These are phyloP conservation scores for Sanghuangporus sanghuang DNA, from an alignment of 1,284 basidiomycete genomes.

Conservation along the genomic window DNA sequence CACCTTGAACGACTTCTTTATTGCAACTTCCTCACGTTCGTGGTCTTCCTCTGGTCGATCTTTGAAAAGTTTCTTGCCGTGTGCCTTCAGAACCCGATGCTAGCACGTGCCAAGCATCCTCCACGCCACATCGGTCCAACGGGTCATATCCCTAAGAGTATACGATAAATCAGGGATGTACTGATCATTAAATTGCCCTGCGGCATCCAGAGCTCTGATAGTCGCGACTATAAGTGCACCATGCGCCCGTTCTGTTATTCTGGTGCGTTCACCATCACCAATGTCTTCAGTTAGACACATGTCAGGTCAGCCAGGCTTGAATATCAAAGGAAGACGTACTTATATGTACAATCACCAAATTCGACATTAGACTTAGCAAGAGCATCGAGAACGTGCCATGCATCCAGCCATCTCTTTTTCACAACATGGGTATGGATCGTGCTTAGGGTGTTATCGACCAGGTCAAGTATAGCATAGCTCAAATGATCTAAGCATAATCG, in stretches of 20 bases:
- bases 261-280: constrained; percentile 34
- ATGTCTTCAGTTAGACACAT: constrained; percentile 24
- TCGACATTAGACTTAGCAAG: constrained; percentile 32
- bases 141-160: constrained; percentile 28
- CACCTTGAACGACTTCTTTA: constrained; percentile 29
- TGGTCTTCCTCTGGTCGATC: constrained; percentile 27
- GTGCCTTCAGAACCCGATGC: constrained; percentile 31
- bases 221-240: constrained; percentile 34
- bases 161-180: constrained; percentile 32
- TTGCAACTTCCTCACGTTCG: constrained; percentile 28
- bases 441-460: constrained; percentile 30
- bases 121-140: constrained; percentile 28
- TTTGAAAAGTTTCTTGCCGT: constrained; percentile 31
- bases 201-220: constrained; percentile 31
- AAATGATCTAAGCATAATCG: constrained; percentile 23
- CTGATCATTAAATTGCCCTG: constrained; percentile 25
- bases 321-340: constrained; percentile 24
- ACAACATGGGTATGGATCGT: constrained; percentile 29
- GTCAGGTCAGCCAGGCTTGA: background rate
- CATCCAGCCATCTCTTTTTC: constrained; percentile 32
- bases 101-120: constrained; percentile 26
- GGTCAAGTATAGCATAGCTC: constrained; percentile 29
- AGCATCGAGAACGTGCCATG: constrained; percentile 30
- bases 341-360: constrained; percentile 28
- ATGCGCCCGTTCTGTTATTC: constrained; percentile 32